Evolutionary conservation across 2,329 filamentous ascomycete species (phyloP), one percentile per base, ranked within the genome.

Genomic region (Epichloe bromicola): DNA sequence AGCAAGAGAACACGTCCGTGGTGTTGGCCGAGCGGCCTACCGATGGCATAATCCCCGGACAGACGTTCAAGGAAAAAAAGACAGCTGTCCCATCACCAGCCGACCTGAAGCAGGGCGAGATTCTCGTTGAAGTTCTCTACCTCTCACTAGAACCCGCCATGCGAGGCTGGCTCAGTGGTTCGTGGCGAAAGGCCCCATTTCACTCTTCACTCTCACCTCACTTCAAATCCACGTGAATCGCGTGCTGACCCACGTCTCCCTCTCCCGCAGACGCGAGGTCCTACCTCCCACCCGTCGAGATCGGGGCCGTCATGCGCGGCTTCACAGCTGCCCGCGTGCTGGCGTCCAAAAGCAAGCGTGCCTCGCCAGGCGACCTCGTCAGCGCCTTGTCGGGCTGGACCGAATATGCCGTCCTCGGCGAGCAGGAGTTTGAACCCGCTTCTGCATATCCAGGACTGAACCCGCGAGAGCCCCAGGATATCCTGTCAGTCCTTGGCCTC

Each of bases 131-230:
- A 63, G 63, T 65, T 1, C 65, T 84, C 53, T 87, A 86, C 60
- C 72, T 86, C 43, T 83, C 80, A 10, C 72, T 88, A 39, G 85
- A 88, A 65, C 84, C 85, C 1, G 83, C 84, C n/a, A 87, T 87
- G 83, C 76, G 85, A 58, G 79, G 79, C 53, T 87, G 82, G 82
- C 66, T 88, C 19, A 83, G 78, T 55, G 74, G 74, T 77, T 57
- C 34, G 67, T 60, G 15, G 14, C 40, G 15, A 19, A 4, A 14
- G 2, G n/a, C 5, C 20, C n/a, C 5, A 4, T 10, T 10, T 30
- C 26, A 30, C 26, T 30, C 8, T 30, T 30, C 26, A 10, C 26
- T 10, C 19, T 30, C 26, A 11, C 45, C n/a, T n/a, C 20, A 15
- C 5, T 10, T 20, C 36, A 19, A 30, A 8, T 17, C 17, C 38